Conservation (phyloP, 2,329 filamentous ascomycete genomes). For the Orbilia ellipsospora region DNA sequence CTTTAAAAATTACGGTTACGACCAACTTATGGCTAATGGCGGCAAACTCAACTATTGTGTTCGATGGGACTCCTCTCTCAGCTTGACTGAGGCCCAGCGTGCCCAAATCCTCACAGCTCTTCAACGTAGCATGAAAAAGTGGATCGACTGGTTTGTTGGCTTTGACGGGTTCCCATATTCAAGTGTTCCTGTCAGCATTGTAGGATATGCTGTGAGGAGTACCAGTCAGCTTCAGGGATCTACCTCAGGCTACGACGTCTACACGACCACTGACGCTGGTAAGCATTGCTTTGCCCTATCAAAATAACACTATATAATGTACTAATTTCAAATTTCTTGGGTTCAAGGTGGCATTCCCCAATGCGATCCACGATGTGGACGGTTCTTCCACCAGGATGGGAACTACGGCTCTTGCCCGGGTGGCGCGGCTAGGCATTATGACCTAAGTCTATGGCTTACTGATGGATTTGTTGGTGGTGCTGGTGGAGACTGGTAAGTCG, state of each 20-base stretch:
- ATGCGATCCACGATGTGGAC: constrained; percentile 64
- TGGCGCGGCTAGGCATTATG: constrained; percentile 64
- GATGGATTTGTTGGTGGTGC: constrained; percentile 65
- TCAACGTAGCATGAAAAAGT: constrained; percentile 42
- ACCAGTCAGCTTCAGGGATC: constrained; percentile 62
- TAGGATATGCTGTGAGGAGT: constrained; percentile 65
- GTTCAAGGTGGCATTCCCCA: constrained; percentile 62
- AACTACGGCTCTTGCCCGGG: constrained; percentile 63
- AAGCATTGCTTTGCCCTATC: background rate
- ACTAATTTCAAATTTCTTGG: background rate
- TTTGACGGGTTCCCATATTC: constrained; percentile 65
- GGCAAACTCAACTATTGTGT: constrained; percentile 48
- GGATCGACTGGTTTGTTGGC: constrained; percentile 62
- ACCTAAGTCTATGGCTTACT: constrained; percentile 66
- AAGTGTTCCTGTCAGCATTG: constrained; percentile 63
- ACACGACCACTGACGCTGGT: constrained; percentile 63
- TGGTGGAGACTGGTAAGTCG: constrained; percentile 64
- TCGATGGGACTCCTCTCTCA: constrained; percentile 41
- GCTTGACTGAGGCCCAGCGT: constrained; percentile 33
- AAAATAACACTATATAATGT: background rate
- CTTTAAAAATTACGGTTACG: constrained; percentile 50
- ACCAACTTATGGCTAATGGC: constrained; percentile 44
- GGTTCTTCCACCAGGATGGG: constrained; percentile 65
- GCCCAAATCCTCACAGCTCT: constrained; percentile 32
- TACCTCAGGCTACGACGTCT: constrained; percentile 62